Evolutionary conservation across 306 rosid species (phyloP).

Genomic region (Oemleria cerasiformis): DNA sequence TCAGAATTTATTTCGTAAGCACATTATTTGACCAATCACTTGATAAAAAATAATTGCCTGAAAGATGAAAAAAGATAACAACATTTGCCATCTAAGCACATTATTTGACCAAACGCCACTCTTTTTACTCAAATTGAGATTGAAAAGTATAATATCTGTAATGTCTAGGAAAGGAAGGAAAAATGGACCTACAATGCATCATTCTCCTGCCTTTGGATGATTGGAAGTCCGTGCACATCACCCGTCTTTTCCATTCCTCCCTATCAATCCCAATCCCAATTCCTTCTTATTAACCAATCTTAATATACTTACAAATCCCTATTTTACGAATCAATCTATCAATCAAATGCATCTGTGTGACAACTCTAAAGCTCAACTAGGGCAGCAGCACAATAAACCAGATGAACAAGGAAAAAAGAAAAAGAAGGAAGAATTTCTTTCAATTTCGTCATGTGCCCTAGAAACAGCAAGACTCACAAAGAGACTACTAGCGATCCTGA

Average conservation of each 20-base stretch:
- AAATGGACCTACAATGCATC: slow-evolving; percentile 63
- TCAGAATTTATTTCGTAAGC: background rate
- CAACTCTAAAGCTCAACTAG: slow-evolving; percentile 9
- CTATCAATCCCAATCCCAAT: slow-evolving; percentile 67
- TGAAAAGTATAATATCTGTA: slow-evolving; percentile 20
- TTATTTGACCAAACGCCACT: slow-evolving; percentile 1
- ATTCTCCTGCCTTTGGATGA: slow-evolving; percentile 61
- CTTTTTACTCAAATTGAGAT: slow-evolving; percentile 13
- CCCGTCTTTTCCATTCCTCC: slow-evolving; percentile 88
- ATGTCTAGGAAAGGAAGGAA: slow-evolving; percentile 32
- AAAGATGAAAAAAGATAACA: background rate
- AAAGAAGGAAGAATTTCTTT: slow-evolving; percentile 10
- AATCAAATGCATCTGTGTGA: slow-evolving; percentile 25
- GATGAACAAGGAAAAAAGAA: background rate
- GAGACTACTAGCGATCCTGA: slow-evolving; percentile 98
- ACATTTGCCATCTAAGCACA: background rate
- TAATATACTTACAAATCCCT: slow-evolving; percentile 43
- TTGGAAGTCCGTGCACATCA: slow-evolving; percentile 53
- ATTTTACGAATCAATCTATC: slow-evolving; percentile 30
- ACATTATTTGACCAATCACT: background rate
- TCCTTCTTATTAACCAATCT: slow-evolving; percentile 56
- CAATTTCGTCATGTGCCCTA: slow-evolving; percentile 46
- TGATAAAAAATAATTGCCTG: background rate
- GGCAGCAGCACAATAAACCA: background rate
- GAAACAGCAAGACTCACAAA: slow-evolving; percentile 95